Conservation (phyloP, 345 rosid genomes). For the Eucalyptus marginata region DNA sequence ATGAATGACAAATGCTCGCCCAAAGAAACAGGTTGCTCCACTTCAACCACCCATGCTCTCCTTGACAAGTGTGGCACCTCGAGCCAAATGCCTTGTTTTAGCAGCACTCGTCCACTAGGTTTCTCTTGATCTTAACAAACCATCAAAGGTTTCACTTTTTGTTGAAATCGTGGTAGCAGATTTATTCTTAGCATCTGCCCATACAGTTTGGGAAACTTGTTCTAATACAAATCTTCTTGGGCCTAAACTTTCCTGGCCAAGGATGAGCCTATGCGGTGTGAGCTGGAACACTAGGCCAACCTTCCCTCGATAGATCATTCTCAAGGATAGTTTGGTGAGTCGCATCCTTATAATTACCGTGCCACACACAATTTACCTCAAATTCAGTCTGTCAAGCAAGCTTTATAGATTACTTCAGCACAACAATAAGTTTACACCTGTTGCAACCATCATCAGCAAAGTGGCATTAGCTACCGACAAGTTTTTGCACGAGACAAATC, state of each 20-base stretch:
- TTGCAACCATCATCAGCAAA: neutral
- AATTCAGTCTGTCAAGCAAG: neutral
- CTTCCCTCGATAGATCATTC: neutral
- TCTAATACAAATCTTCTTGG: neutral
- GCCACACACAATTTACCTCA: neutral
- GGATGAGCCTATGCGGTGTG: neutral
- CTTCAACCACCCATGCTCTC: neutral
- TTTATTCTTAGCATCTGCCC: neutral
- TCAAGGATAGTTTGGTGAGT: neutral
- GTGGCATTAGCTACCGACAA: neutral
- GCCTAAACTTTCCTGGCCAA: neutral
- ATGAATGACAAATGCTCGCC: neutral
- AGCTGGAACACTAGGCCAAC: neutral
- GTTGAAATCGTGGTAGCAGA: neutral
- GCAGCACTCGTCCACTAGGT: neutral
- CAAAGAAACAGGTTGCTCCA: neutral
- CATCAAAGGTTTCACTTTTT: too few relatives aligned
- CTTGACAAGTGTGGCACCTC: neutral
- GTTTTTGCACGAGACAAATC: neutral
- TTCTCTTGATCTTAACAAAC: neutral
- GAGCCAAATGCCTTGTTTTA: neutral
- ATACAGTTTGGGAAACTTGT: neutral
- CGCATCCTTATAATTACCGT: neutral
- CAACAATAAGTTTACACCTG: neutral
- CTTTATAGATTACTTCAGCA: neutral